Base-by-base conservation (phyloP, 169 alveolate genomes). In the Plasmodium gaboni region DNA sequence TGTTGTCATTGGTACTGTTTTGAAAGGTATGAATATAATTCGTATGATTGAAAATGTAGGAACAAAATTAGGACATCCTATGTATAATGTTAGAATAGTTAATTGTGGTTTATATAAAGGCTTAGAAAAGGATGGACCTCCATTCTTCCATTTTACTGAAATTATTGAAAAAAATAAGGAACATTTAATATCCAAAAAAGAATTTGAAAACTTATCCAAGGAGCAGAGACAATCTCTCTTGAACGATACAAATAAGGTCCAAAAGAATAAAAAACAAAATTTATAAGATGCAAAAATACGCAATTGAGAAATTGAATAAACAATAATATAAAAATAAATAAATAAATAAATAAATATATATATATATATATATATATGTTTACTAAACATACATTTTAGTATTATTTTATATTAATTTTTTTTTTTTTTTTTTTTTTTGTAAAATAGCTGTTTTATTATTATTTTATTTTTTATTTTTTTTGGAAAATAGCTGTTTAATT, bases 1-100 rank as follows among this genome's bases (percentile, higher is more conserved):
- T 55, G 96, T 93, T 57, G 96, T 93, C 8, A 73, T 93, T 32
- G 96, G 96, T n/a, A 93, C 96, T 9, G 95, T 93, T 15, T 92
- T 93, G 51, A 93, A 93, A 74, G 96, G 96, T 19, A 93, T 93
- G 96, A 91, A 93, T 78, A 93, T 93, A 44, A 76, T 93, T 19
- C 50, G 95, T 46, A 69, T 72, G 80, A 72, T 93, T 88, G 89
- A 76, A 76, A 76, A 64, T 48, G 51, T 76, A 24, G 89, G 89
- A 38, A 76, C 89, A 6, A 76, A 76, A 55, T 76, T 76, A 65
- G 89, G 89, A 6, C 64, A 76, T 64, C 89, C 89, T 22, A 76
- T 76, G 89, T 76, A 76, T 76, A 17, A 65, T 53, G 67, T 76
- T 38, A 76, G 67, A 76, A 76, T 76, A 50, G 67, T 76, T 76